phyloP scores from a whole-genome alignment of 2,329 filamentous ascomycete genomes.

The Neocucurbitaria cava region DNA sequence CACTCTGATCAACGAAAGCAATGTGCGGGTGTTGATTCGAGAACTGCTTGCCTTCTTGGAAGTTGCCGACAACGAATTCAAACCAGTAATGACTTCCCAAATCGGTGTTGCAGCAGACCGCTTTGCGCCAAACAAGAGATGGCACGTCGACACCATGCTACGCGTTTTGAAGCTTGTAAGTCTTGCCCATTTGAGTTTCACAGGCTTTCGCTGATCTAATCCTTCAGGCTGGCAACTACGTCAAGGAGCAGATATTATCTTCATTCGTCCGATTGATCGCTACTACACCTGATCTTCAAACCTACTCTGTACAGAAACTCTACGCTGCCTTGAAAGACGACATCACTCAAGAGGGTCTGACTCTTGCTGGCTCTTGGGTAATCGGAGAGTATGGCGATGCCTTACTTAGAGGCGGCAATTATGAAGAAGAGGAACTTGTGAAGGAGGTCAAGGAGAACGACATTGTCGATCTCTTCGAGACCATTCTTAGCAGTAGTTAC shows the following conservation, averaged over 20 bases:
- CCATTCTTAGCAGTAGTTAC: conserved; percentile 93
- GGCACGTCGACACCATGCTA: conserved; percentile 98
- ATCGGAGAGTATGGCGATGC: conserved; percentile 97
- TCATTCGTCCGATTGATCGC: conserved; percentile 96
- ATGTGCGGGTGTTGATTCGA: conserved; percentile 90
- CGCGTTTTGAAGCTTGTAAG: conserved; percentile 79
- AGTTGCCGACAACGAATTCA: conserved; percentile 98
- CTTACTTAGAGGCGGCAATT: conserved; percentile 85
- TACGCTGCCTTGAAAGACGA: conserved; percentile 92
- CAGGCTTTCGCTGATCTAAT: conserved; percentile 13
- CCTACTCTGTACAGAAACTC: conserved; percentile 94
- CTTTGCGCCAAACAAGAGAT: conserved; percentile 95
- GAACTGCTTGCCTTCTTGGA: conserved; percentile 95
- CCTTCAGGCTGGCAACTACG: conserved; percentile 80
- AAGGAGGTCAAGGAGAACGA: conserved; percentile 84
- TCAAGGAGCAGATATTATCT: conserved; percentile 96
- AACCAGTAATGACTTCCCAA: conserved; percentile 96
- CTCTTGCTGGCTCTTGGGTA: conserved; percentile 92
- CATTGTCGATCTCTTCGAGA: conserved; percentile 88
- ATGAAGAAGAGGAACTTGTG: conserved; percentile 92
- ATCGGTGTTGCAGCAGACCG: conserved; percentile 97
- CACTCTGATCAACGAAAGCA: conserved; percentile 95
- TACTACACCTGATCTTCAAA: conserved; percentile 91
- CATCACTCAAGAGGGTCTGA: conserved; percentile 95
- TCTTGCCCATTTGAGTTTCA: not conserved